Percentiles rank a stretch among this genome's conserved stretches.
Evolutionary conservation across 306 rosid species (phyloP).

Genomic region (Cicer bijugum): DNA sequence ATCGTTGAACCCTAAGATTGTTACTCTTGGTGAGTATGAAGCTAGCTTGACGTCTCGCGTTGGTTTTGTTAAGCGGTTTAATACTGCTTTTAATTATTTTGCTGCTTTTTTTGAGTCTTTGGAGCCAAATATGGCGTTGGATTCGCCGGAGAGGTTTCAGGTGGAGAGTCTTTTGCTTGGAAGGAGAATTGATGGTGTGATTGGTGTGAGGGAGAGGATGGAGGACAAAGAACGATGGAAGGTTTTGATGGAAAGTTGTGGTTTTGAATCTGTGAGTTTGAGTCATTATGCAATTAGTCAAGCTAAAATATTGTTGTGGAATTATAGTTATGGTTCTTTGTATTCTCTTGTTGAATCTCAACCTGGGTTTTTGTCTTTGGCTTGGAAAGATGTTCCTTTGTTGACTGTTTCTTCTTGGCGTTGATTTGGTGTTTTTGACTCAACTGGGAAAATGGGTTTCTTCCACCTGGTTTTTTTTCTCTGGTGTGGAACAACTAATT

Average conservation of each 20-base stretch:
- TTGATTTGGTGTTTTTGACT: constrained; percentile 45
- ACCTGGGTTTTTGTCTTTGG: constrained; percentile 82
- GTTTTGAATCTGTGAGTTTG: constrained; percentile 67
- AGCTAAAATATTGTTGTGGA: constrained; percentile 80
- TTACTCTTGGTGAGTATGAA: constrained; percentile 89
- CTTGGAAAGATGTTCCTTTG: constrained; percentile 83
- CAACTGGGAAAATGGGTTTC: constrained; percentile 47
- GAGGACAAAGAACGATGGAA: constrained; percentile 85
- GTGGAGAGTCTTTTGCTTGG: constrained; percentile 76
- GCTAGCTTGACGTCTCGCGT: constrained; percentile 68
- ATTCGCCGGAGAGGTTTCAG: constrained; percentile 70
- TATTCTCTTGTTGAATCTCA: constrained; percentile 69
- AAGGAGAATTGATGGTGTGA: constrained; percentile 57
- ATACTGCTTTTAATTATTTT: constrained; percentile 70
- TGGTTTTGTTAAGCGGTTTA: constrained; percentile 65
- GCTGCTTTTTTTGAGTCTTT: constrained; percentile 79
- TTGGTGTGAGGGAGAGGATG: constrained; percentile 67
- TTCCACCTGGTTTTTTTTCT: constrained; percentile 73
- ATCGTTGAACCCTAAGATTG: constrained; percentile 73
- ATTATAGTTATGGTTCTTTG: constrained; percentile 62
- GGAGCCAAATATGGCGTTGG: constrained; percentile 71
- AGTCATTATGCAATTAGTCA: constrained; percentile 94
- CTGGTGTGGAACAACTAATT: constrained; percentile 65
- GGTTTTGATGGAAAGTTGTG: constrained; percentile 68
- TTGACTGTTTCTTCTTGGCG: constrained; percentile 95